Percentiles rank a stretch among this genome's conserved stretches.
These are phyloP conservation scores for Areca catechu DNA, from an alignment of 176 grass and related monocot genomes.

Conservation along the genomic window DNA sequence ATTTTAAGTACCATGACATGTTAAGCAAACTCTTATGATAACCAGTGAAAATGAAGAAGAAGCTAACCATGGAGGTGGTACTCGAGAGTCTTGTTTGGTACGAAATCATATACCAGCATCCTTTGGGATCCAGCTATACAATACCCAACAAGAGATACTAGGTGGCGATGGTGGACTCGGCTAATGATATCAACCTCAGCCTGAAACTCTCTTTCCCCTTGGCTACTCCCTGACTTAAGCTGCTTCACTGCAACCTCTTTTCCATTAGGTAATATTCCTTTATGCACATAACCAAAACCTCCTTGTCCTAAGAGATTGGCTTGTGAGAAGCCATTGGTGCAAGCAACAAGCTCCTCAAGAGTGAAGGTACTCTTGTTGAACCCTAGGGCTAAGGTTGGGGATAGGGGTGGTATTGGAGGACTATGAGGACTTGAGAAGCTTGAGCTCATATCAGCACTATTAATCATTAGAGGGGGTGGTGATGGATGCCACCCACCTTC, in stretches of 20 bases:
- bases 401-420: conserved; percentile 11
- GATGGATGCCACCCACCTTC: conserved; percentile 13
- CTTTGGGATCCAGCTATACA: conserved; percentile 39
- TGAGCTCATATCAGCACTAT: conserved; percentile 23
- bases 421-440: conserved; percentile 12
- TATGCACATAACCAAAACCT: conserved; percentile 80
- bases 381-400: conserved; percentile 21
- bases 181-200: conserved; percentile 59
- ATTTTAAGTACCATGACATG: background rate
- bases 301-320: conserved; percentile 61
- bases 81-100: conserved; percentile 50
- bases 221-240: conserved; percentile 45
- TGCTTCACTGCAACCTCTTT: conserved; percentile 43
- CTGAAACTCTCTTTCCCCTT: conserved; percentile 60
- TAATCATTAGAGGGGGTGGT: background rate
- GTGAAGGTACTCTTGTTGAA: conserved; percentile 46
- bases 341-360: conserved; percentile 50
- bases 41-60: background rate
- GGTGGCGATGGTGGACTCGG: conserved; percentile 53
- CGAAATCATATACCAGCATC: conserved; percentile 52
- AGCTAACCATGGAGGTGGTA: conserved; percentile 45
- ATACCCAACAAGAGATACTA: conserved; percentile 54
- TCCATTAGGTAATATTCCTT: conserved; percentile 45
- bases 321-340: conserved; percentile 41
- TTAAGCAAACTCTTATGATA: background rate